Evolutionary conservation across 257 asterid species (phyloP).

Genomic region (Solanum clarkiae): DNA sequence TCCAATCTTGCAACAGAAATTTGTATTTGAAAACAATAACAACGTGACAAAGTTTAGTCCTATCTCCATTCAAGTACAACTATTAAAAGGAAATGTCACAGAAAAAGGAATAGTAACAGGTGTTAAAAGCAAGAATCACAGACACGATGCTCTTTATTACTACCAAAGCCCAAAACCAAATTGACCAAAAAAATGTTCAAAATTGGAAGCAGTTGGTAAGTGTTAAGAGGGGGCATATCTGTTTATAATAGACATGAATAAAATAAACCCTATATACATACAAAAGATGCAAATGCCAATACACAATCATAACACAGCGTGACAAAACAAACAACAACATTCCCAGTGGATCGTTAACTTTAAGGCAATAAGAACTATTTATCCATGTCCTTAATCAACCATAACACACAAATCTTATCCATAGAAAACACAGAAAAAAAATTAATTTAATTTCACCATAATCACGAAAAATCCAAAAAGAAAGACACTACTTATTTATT

Average conservation of each 20-base stretch:
- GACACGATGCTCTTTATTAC: too few relatives aligned
- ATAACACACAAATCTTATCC: background rate
- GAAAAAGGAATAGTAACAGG: too few relatives aligned
- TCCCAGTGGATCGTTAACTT: background rate
- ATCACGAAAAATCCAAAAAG: background rate
- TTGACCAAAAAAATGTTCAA: too few relatives aligned
- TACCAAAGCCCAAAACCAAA: too few relatives aligned
- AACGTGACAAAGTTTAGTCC: background rate
- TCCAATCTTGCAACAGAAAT: background rate
- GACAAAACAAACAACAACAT: too few relatives aligned
- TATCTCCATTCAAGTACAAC: too few relatives aligned
- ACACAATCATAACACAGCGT: background rate
- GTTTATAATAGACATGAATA: background rate
- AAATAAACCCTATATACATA: background rate
- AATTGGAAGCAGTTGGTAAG: background rate
- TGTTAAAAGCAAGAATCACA: too few relatives aligned
- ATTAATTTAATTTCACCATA: background rate
- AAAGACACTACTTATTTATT: background rate
- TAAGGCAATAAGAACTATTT: background rate
- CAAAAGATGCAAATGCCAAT: background rate
- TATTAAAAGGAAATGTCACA: too few relatives aligned
- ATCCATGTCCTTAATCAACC: background rate
- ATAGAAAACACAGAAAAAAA: background rate
- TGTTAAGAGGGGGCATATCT: background rate
- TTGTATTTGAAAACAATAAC: background rate